phyloP scores from a whole-genome alignment of 2,329 filamentous ascomycete genomes.

The Colletotrichum plurivorum region DNA sequence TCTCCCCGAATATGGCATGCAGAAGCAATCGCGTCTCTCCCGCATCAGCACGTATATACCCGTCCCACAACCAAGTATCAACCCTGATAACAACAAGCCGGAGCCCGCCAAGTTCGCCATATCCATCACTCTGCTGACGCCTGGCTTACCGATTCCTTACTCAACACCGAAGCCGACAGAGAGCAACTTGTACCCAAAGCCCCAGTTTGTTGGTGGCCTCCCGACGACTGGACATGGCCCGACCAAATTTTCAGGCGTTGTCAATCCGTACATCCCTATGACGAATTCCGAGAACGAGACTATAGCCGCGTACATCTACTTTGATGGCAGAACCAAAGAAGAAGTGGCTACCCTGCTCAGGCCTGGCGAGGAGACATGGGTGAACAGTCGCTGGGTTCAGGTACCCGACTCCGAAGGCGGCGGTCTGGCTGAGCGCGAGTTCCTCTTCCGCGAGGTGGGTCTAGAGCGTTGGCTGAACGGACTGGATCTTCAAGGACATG shows the following conservation, averaged over 20 bases:
- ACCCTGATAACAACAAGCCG: conserved; percentile 75
- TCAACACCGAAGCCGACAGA: conserved; percentile 86
- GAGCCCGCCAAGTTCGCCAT: conserved; percentile 98
- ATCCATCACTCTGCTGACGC: conserved; percentile 94
- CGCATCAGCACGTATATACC: conserved; percentile 98
- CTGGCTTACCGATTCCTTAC: conserved; percentile 90
- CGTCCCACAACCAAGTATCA: conserved; percentile 87
- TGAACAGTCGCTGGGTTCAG: conserved; percentile 98
- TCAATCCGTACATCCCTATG: conserved; percentile 91
- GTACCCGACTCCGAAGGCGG: conserved; percentile 92
- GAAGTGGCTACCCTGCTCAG: conserved; percentile 95
- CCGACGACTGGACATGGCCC: conserved; percentile 66
- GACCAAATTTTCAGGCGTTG: conserved; percentile 64
- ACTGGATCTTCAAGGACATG: conserved; percentile 92
- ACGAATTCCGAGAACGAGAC: conserved; percentile 96
- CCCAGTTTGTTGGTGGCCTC: conserved; percentile 83
- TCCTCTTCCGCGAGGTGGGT: conserved; percentile 96
- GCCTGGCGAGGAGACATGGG: conserved; percentile 97
- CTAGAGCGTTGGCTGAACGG: conserved; percentile 97
- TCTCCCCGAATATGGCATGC: conserved; percentile 92
- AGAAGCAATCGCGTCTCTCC: conserved; percentile 91
- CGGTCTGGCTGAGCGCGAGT: conserved; percentile 95
- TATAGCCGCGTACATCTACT: conserved; percentile 98
- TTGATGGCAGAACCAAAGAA: conserved; percentile 94
- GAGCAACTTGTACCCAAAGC: conserved; percentile 83